These are phyloP conservation scores for Theileria sp. DNA, from an alignment of 169 alveolate genomes.

Conservation along the genomic window DNA sequence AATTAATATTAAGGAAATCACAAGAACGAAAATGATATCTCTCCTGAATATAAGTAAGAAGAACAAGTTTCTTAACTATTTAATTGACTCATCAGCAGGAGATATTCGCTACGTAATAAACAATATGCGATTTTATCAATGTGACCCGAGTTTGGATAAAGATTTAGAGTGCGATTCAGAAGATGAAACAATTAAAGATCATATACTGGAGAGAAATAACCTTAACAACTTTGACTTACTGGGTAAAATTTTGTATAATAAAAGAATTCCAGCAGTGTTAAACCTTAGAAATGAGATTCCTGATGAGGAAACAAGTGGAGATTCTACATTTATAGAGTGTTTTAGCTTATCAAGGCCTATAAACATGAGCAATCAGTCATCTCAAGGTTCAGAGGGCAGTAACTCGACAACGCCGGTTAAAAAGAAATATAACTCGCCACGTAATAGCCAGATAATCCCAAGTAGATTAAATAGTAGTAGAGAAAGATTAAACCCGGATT, in stretches of 20 bases:
- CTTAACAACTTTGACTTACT: conserved; percentile 23
- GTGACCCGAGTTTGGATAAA: neutral
- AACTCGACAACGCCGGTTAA: neutral
- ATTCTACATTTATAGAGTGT: neutral
- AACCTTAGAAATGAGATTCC: neutral
- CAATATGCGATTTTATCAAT: conserved; percentile 40
- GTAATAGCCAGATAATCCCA: neutral
- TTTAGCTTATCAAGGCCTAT: neutral
- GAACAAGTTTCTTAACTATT: conserved; percentile 25
- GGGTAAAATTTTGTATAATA: conserved; percentile 56
- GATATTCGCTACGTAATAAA: conserved; percentile 51
- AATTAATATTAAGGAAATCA: conserved; percentile 36
- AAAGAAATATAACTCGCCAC: neutral
- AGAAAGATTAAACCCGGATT: neutral
- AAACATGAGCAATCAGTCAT: neutral
- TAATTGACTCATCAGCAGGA: conserved; percentile 36
- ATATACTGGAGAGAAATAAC: conserved; percentile 44
- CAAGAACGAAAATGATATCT: conserved; percentile 36
- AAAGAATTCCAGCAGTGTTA: conserved; percentile 36
- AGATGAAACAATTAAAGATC: conserved; percentile 12
- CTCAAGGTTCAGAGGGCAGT: neutral
- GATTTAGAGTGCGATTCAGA: neutral
- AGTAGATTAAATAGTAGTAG: neutral
- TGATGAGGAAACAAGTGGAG: neutral
- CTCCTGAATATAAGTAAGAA: conserved; percentile 26